These are phyloP conservation scores for Blepharisma stoltei DNA, from an alignment of 73 alveolate genomes.

Conservation along the genomic window DNA sequence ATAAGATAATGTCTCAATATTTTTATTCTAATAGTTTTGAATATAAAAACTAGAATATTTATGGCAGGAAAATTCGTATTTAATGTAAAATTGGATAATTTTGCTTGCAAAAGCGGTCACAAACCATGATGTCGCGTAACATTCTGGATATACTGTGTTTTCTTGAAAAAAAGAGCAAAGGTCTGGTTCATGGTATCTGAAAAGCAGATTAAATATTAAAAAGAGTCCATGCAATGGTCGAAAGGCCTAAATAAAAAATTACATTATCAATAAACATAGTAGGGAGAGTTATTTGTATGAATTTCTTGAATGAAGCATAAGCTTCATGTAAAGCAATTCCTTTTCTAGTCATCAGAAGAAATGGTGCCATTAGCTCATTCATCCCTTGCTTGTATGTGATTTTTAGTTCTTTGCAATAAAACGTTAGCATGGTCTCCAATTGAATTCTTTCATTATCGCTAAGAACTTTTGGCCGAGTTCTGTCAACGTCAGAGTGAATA, in stretches of 20 bases:
- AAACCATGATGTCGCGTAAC: conserved; percentile 11
- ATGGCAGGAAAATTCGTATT: too few relatives aligned
- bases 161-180: conserved; percentile 5
- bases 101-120: conserved; percentile 8
- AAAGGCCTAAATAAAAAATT: conserved; percentile 5
- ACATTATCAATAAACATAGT: conserved; percentile 17
- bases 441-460: conserved; percentile 17
- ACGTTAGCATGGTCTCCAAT: conserved; percentile 60
- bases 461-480: neutral
- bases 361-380: conserved; percentile 66
- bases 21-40: too few relatives aligned
- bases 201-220: conserved; percentile 5
- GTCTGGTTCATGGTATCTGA: conserved; percentile 14
- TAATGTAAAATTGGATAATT: too few relatives aligned
- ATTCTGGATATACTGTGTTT: neutral
- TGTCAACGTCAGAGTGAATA: neutral
- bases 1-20: neutral
- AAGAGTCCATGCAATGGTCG: conserved; percentile 12
- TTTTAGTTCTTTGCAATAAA: conserved; percentile 51
- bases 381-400: conserved; percentile 69
- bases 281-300: neutral
- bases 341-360: conserved; percentile 42
- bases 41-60: too few relatives aligned
- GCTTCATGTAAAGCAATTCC: neutral
- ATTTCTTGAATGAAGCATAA: neutral